These are phyloP conservation scores for Phytophthora capsici DNA, from an alignment of 352 stramenopile species.

Conservation along the genomic window DNA sequence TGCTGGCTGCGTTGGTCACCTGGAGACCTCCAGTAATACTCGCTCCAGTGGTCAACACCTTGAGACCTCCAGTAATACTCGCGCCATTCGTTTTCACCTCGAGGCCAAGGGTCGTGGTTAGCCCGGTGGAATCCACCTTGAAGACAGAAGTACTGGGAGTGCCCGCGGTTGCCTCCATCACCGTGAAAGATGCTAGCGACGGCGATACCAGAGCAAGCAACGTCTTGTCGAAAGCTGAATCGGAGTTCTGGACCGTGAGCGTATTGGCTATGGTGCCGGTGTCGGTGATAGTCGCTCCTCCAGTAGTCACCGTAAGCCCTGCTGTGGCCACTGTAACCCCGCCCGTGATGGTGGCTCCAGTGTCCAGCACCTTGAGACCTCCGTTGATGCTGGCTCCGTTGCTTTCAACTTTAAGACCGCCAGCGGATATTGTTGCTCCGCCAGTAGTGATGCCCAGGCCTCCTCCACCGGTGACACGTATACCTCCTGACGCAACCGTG, in stretches of 20 bases:
- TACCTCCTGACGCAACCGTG: background rate
- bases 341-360: too few relatives aligned
- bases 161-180: background rate
- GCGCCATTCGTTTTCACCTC: too few relatives aligned
- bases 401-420: background rate
- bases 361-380: too few relatives aligned
- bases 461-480: background rate
- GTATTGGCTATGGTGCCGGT: constrained; percentile 10
- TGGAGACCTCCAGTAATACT: too few relatives aligned
- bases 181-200: too few relatives aligned
- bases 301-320: too few relatives aligned
- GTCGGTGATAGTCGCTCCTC: constrained; percentile 30
- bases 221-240: background rate
- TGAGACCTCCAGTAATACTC: too few relatives aligned
- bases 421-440: background rate
- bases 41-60: too few relatives aligned
- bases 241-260: constrained; percentile 6
- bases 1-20: too few relatives aligned
- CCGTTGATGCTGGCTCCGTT: constrained; percentile 7
- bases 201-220: background rate
- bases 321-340: too few relatives aligned
- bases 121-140: background rate
- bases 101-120: too few relatives aligned
- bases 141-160: background rate
- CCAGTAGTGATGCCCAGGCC: too few relatives aligned